These are phyloP conservation scores for Marasmius oreades DNA, from an alignment of 1,284 basidiomycete species.

Conservation along the genomic window DNA sequence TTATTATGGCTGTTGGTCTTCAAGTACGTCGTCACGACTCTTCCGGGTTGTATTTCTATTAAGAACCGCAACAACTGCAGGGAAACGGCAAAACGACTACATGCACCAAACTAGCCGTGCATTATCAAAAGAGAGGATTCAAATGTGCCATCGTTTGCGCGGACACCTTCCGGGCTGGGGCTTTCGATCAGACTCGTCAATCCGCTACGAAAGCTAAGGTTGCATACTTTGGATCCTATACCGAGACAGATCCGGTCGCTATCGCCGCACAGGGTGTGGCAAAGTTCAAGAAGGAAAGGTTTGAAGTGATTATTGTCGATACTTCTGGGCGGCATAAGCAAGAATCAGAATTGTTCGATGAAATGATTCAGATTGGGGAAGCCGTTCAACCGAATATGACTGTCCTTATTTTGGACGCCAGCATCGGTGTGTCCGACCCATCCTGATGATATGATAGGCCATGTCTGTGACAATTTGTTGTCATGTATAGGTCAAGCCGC, in stretches of 20 bases:
- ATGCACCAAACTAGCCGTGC: conserved; percentile 95
- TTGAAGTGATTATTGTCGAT: conserved; percentile 99
- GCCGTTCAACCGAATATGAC: conserved; percentile 96
- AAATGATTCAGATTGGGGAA: conserved; percentile 96
- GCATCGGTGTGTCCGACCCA: conserved; percentile 55
- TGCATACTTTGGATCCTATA: conserved; percentile 98
- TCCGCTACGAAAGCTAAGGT: conserved; percentile 98
- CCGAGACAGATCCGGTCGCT: conserved; percentile 95
- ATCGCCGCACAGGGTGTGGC: conserved; percentile 94
- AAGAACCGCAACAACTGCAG: conserved; percentile 34
- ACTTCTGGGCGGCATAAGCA: conserved; percentile 98
- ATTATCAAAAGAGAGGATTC: conserved; percentile 97
- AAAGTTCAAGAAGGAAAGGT: conserved; percentile 97
- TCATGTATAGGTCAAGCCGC: conserved; percentile 83
- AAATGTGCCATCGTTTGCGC: conserved; percentile 99
- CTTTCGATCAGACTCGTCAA: conserved; percentile 97
- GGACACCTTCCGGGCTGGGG: conserved; percentile 98
- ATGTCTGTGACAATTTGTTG: conserved; percentile 6
- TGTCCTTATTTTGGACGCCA: conserved; percentile 84
- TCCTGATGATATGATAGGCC: background rate
- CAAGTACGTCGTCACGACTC: conserved; percentile 52
- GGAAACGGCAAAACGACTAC: conserved; percentile 99
- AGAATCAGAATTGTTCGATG: conserved; percentile 94
- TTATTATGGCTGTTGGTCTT: conserved; percentile 97
- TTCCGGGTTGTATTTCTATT: background rate